phyloP scores from a whole-genome alignment of 1,284 basidiomycete species.

The Boletus sp. region DNA sequence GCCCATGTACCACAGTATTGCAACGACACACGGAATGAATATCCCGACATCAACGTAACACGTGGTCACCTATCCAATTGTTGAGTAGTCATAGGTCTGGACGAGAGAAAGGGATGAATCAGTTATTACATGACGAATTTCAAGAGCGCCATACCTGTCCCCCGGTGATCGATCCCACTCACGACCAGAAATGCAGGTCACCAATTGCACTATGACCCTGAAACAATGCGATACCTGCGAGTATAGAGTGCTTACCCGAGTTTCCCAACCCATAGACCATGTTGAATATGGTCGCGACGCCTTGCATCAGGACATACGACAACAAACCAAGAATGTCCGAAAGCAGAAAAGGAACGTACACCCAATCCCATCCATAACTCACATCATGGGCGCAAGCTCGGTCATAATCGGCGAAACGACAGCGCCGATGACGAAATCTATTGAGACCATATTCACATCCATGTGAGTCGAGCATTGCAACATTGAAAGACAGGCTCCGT shows the following conservation, averaged over 20 bases:
- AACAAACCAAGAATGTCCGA: not conserved
- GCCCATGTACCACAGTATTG: not conserved
- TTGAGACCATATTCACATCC: not conserved
- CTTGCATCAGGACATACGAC: not conserved
- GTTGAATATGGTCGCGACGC: not conserved
- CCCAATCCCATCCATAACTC: not conserved
- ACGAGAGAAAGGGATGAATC: not conserved
- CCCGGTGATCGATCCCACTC: not conserved
- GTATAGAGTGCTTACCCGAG: not conserved
- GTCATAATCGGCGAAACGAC: not conserved
- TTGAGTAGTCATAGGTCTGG: not conserved
- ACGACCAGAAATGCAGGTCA: not conserved
- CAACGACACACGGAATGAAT: not conserved
- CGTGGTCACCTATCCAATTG: not conserved
- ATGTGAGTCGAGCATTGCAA: not conserved
- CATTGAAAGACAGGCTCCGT: not conserved
- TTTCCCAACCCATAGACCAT: not conserved
- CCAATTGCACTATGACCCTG: not conserved
- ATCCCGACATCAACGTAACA: not conserved
- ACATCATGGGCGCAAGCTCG: not conserved
- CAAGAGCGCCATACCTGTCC: not conserved
- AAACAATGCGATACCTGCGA: not conserved
- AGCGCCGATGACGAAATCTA: not conserved
- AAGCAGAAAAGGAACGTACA: not conserved
- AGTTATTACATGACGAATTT: not conserved